Conservation (phyloP, 2,329 filamentous ascomycete genomes). For the Exophiala spinifera region DNA sequence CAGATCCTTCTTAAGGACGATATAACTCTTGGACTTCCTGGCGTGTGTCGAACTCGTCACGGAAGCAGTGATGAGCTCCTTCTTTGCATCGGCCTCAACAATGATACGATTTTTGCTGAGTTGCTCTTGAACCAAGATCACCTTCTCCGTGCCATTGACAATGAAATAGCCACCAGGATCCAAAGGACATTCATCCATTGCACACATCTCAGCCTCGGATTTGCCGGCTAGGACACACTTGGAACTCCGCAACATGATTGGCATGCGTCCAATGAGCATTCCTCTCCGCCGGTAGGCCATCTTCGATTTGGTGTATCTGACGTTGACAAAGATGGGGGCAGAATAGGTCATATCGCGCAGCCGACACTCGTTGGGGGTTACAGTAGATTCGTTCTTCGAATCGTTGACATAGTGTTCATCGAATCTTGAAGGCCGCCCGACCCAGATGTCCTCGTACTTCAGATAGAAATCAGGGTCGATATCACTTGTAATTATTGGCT, state of each 20-base stretch:
- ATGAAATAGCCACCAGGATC: constrained; percentile 98
- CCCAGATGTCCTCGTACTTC: constrained; percentile 80
- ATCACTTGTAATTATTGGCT: constrained; percentile 84
- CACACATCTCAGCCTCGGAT: constrained; percentile 81
- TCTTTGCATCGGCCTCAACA: constrained; percentile 88
- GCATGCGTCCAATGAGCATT: constrained; percentile 83
- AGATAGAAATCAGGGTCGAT: constrained; percentile 91
- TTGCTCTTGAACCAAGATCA: constrained; percentile 97
- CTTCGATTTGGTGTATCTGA: constrained; percentile 81
- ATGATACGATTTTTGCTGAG: constrained; percentile 99
- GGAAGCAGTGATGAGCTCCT: constrained; percentile 88
- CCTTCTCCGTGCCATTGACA: constrained; percentile 95
- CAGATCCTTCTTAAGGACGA: constrained; percentile 87
- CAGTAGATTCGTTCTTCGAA: constrained; percentile 45
- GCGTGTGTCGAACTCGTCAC: constrained; percentile 97
- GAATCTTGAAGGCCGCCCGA: constrained; percentile 74
- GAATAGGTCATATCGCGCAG: constrained; percentile 97
- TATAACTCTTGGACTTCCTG: constrained; percentile 95
- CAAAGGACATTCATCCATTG: constrained; percentile 90
- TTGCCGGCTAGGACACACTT: constrained; percentile 85
- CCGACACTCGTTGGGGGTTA: constrained; percentile 95
- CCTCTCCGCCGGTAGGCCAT: constrained; percentile 69
- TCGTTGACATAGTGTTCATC: constrained; percentile 63
- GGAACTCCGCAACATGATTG: constrained; percentile 94
- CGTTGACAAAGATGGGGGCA: constrained; percentile 88